These are phyloP conservation scores for Calamus simplicifolius DNA, from an alignment of 176 grass and related monocot genomes.

Conservation along the genomic window DNA sequence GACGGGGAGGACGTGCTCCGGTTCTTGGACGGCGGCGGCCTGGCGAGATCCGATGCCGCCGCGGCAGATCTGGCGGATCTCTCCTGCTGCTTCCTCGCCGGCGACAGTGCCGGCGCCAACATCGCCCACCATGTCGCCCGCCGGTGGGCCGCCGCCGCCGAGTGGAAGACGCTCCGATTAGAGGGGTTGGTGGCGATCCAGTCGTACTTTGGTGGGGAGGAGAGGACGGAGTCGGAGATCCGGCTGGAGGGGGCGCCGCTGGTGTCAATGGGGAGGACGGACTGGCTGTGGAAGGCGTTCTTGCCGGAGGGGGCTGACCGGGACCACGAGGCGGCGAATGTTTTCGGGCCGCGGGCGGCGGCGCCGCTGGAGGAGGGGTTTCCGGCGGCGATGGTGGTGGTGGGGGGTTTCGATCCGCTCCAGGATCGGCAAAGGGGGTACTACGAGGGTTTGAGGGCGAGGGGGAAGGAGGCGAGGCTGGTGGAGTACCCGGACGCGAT, in stretches of 20 bases:
- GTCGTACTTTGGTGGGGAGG: slow-evolving; percentile 86
- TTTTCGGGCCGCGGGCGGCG: slow-evolving; percentile 4
- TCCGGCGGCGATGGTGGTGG: slow-evolving; percentile 44
- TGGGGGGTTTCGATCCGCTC: slow-evolving; percentile 70
- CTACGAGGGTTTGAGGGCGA: slow-evolving; percentile 27
- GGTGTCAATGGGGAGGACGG: slow-evolving; percentile 37
- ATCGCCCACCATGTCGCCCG: slow-evolving; percentile 73
- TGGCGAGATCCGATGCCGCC: background rate
- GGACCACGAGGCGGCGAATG: slow-evolving; percentile 38
- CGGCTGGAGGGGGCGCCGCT: slow-evolving; percentile 46
- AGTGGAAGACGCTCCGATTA: slow-evolving; percentile 28
- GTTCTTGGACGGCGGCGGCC: slow-evolving; percentile 43
- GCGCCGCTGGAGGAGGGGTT: slow-evolving; percentile 12
- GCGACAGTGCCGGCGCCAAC: slow-evolving; percentile 79
- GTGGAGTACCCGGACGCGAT: slow-evolving; percentile 67
- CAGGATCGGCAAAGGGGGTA: slow-evolving; percentile 74
- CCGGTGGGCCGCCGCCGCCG: slow-evolving; percentile 28
- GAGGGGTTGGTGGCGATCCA: slow-evolving; percentile 53
- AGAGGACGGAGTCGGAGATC: slow-evolving; percentile 50
- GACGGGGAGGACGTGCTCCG: slow-evolving; percentile 61
- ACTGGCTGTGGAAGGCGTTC: slow-evolving; percentile 92
- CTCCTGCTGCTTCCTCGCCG: slow-evolving; percentile 58
- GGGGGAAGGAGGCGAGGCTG: slow-evolving; percentile 32
- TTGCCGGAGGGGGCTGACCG: slow-evolving; percentile 48
- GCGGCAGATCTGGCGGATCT: slow-evolving; percentile 2